phyloP scores from a whole-genome alignment of 805 yeast species.

The Dipodascus albidus region DNA sequence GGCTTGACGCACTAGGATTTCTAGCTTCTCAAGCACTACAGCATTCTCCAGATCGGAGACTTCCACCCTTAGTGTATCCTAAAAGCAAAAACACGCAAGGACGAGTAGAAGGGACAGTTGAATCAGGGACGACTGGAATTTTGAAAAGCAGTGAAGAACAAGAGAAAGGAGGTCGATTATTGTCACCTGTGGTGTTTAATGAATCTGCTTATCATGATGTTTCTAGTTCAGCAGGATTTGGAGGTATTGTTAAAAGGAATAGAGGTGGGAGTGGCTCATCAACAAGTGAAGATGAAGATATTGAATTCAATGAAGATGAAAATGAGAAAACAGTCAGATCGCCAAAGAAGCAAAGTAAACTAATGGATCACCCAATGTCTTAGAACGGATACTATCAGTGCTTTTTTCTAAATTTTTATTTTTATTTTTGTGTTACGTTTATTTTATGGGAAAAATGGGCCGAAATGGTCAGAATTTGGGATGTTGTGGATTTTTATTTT shows the following conservation, averaged over 20 bases:
- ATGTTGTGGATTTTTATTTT: too few relatives aligned
- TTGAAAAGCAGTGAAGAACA: neutral
- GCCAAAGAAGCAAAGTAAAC: neutral
- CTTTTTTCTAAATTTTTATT: too few relatives aligned
- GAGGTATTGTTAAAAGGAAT: neutral
- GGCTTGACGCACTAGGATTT: slow-evolving; percentile 40
- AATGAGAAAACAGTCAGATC: neutral
- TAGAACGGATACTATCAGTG: neutral
- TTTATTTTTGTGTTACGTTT: neutral
- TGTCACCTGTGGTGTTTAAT: neutral
- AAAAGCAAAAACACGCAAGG: neutral
- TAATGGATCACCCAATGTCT: neutral
- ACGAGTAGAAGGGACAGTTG: neutral
- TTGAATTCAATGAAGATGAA: neutral
- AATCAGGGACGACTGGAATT: neutral
- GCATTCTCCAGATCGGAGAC: neutral
- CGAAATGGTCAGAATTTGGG: too few relatives aligned
- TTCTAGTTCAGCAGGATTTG: neutral
- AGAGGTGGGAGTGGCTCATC: neutral
- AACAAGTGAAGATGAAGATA: neutral
- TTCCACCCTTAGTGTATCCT: neutral
- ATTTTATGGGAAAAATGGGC: too few relatives aligned
- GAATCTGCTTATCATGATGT: neutral
- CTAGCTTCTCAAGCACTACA: slow-evolving; percentile 41
- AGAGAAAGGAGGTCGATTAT: neutral